Conservation (phyloP, 2,329 filamentous ascomycete genomes). For the Fusarium xyrophilum region DNA sequence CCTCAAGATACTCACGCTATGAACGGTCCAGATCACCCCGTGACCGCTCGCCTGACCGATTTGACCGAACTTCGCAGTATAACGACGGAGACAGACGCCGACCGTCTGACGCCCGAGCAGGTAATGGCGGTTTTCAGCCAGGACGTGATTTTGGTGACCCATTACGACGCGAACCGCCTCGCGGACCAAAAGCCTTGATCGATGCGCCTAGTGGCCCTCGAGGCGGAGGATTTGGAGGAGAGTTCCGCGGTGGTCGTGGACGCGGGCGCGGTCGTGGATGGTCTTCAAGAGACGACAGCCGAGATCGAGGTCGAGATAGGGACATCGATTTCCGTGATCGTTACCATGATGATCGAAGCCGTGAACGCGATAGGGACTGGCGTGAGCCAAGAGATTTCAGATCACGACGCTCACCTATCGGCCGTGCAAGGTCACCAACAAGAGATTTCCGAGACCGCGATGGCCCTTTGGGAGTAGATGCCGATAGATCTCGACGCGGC, state of each 20-base stretch:
- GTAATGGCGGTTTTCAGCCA: conserved; percentile 65
- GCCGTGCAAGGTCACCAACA: conserved; percentile 69
- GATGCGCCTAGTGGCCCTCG: conserved; percentile 73
- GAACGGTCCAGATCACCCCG: conserved; percentile 70
- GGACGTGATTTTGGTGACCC: conserved; percentile 67
- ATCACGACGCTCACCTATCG: conserved; percentile 64
- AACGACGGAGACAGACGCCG: conserved; percentile 73
- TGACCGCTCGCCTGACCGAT: conserved; percentile 74
- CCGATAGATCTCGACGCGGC: conserved; percentile 69
- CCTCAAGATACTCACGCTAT: conserved; percentile 64
- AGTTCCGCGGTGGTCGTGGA: conserved; percentile 62
- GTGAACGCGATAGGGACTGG: conserved; percentile 62
- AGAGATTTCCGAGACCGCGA: conserved; percentile 70
- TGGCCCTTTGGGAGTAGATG: conserved; percentile 68
- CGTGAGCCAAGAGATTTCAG: conserved; percentile 50
- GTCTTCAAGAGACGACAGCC: conserved; percentile 65
- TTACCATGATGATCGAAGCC: conserved; percentile 66
- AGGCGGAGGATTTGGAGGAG: conserved; percentile 69
- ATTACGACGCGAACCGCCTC: conserved; percentile 72
- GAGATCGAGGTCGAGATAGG: conserved; percentile 66
- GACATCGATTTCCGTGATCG: conserved; percentile 66
- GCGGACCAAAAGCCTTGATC: conserved; percentile 80
- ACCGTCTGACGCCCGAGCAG: conserved; percentile 65
- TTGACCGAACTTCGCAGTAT: conserved; percentile 61
- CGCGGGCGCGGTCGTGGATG: conserved; percentile 67